These are phyloP conservation scores for Plasmodium knowlesi DNA, from an alignment of 169 alveolate species.

Conservation along the genomic window DNA sequence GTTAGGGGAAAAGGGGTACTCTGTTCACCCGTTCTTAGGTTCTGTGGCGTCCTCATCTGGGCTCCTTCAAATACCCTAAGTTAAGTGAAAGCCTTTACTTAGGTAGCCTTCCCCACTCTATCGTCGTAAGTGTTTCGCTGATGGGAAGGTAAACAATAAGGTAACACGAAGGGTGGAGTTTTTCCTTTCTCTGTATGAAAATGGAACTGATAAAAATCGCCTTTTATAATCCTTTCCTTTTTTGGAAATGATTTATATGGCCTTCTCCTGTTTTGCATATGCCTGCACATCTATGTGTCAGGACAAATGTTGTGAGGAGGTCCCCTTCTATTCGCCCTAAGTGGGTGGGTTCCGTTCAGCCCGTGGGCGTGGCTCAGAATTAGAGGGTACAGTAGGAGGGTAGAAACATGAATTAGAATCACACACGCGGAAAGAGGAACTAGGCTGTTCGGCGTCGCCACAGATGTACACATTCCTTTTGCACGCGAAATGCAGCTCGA, in stretches of 20 bases:
- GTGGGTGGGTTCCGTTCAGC: neutral
- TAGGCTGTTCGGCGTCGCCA: neutral
- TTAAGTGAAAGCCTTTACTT: neutral
- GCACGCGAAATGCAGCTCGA: neutral
- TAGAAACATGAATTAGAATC: too few relatives aligned
- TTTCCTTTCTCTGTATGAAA: neutral
- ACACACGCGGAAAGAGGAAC: neutral
- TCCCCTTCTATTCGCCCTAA: neutral
- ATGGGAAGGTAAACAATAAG: neutral
- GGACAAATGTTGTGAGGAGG: neutral
- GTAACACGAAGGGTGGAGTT: neutral
- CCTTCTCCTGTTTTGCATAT: neutral
- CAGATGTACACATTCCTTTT: neutral
- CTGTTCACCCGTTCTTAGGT: neutral
- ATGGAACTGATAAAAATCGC: neutral
- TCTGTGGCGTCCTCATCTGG: neutral
- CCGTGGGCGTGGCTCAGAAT: neutral
- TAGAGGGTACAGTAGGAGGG: neutral
- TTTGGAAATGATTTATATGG: neutral
- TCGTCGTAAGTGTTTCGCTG: neutral
- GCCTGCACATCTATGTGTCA: neutral
- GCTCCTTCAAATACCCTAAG: neutral
- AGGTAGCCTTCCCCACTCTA: neutral
- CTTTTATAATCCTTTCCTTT: neutral
- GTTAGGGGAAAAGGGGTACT: neutral